These are phyloP conservation scores for Isatis lusitanica DNA, from an alignment of 441 rosid genomes.

Conservation along the genomic window DNA sequence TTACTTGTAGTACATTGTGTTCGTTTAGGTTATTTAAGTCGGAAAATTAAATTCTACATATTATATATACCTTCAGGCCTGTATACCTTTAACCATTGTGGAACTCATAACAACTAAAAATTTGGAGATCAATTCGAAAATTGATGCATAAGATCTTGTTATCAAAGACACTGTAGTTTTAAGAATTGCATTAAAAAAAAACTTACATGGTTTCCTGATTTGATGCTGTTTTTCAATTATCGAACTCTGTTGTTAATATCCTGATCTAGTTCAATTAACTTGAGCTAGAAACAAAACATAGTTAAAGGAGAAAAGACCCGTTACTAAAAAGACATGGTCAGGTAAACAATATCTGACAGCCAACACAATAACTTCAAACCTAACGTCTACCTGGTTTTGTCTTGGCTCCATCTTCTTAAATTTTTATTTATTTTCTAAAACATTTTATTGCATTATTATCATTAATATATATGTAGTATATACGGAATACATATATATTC, in stretches of 20 bases:
- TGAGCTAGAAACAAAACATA: slow-evolving; percentile 31
- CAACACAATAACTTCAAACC: slow-evolving; percentile 47
- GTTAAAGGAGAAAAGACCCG: slow-evolving; percentile 21
- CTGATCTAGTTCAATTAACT: slow-evolving; percentile 13
- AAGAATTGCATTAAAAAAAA: background rate
- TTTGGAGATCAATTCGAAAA: background rate
- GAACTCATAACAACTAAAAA: background rate
- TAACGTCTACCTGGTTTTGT: slow-evolving; percentile 43
- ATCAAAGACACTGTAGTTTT: background rate
- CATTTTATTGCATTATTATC: slow-evolving; percentile 5
- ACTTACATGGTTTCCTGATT: background rate
- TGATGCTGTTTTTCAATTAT: slow-evolving; percentile 9
- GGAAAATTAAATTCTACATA: background rate
- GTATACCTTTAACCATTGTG: background rate
- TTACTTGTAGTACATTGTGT: background rate
- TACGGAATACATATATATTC: background rate
- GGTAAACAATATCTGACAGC: slow-evolving; percentile 36
- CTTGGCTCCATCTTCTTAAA: slow-evolving; percentile 38
- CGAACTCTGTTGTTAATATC: background rate
- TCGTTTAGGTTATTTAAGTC: background rate
- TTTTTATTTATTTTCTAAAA: slow-evolving; percentile 19
- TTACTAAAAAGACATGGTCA: slow-evolving; percentile 37
- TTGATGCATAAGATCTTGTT: background rate
- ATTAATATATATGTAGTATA: background rate
- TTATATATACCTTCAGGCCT: background rate